Percentiles rank a stretch among this genome's conserved stretches.
Evolutionary conservation across 257 asterid genomes (phyloP).

Genomic region (Nyctanthes arbortristis): DNA sequence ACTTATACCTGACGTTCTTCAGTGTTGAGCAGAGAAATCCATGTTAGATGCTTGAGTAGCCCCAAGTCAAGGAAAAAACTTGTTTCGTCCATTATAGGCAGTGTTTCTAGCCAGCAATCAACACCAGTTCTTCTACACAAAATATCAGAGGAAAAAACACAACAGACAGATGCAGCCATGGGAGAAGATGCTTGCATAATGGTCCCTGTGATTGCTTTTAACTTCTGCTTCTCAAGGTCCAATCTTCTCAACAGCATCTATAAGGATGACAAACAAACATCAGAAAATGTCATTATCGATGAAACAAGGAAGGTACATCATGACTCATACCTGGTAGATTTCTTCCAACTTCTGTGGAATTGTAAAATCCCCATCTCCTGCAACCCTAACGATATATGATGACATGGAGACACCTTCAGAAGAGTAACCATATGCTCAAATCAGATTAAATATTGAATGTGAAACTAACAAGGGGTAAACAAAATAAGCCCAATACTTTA

Average conservation of each 20-base stretch:
- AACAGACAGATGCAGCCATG: constrained; percentile 47
- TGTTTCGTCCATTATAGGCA: constrained; percentile 67
- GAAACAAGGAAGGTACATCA: constrained; percentile 10
- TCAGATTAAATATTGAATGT: neutral
- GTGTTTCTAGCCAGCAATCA: constrained; percentile 55
- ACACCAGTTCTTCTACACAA: constrained; percentile 52
- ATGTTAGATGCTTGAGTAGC: constrained; percentile 59
- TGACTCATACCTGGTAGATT: constrained; percentile 61
- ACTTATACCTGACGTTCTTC: no score
- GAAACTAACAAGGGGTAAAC: neutral
- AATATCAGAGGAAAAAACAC: constrained; percentile 55
- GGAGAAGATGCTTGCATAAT: constrained; percentile 28
- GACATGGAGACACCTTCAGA: constrained; percentile 73
- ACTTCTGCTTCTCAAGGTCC: constrained; percentile 57
- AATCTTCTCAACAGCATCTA: constrained; percentile 66
- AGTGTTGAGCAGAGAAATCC: constrained; percentile 41
- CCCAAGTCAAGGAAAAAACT: constrained; percentile 71
- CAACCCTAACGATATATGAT: constrained; percentile 51
- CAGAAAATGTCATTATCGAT: constrained; percentile 8
- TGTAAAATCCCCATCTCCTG: constrained; percentile 38
- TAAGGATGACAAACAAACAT: constrained; percentile 18
- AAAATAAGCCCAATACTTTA: neutral
- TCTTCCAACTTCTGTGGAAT: constrained; percentile 67
- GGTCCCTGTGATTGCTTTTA: constrained; percentile 34
- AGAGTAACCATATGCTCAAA: constrained; percentile 19